Conservation (phyloP, 495 filamentous ascomycete genomes). For the Xylaria scruposa region DNA sequence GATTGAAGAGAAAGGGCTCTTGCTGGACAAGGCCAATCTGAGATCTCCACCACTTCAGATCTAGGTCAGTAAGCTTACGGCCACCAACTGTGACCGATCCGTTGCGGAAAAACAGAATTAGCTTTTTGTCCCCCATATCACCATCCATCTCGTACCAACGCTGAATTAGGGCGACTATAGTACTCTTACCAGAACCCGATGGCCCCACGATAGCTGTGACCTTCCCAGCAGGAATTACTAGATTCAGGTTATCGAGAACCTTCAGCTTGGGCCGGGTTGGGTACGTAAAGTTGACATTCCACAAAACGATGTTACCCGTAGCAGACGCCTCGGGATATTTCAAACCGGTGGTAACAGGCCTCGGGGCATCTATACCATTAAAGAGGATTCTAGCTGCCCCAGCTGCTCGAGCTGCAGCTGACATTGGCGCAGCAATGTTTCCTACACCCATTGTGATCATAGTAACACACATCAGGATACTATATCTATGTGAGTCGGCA, state of each 20-base stretch:
- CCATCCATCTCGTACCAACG: conserved; percentile 67
- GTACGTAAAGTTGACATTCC: conserved; percentile 68
- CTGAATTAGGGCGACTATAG: conserved; percentile 68
- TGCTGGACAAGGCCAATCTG: conserved; percentile 74
- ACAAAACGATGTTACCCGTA: conserved; percentile 62
- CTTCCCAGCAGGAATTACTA: conserved; percentile 75
- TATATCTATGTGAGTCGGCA: conserved; percentile 35
- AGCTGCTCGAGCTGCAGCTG: conserved; percentile 58
- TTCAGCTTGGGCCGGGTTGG: conserved; percentile 66
- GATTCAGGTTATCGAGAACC: conserved; percentile 59
- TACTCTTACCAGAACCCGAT: conserved; percentile 74
- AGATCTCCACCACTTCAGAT: conserved; percentile 68
- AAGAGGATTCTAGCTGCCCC: conserved; percentile 62
- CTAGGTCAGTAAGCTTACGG: conserved; percentile 57
- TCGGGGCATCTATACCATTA: conserved; percentile 61
- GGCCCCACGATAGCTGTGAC: conserved; percentile 85
- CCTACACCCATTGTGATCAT: conserved; percentile 60
- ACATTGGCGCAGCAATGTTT: conserved; percentile 57
- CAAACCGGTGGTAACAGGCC: conserved; percentile 52
- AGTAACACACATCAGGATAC: conserved; percentile 64
- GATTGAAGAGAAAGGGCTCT: conserved; percentile 74
- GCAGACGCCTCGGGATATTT: conserved; percentile 54
- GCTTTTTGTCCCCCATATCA: conserved; percentile 53
- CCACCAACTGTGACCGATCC: conserved; percentile 60
- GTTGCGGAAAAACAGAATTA: conserved; percentile 54